A percentile compares a stretch with the other conserved stretches of the same genome.
These are phyloP conservation scores for Aspergillus cristatus DNA, from an alignment of 495 filamentous ascomycete genomes.

Conservation along the genomic window DNA sequence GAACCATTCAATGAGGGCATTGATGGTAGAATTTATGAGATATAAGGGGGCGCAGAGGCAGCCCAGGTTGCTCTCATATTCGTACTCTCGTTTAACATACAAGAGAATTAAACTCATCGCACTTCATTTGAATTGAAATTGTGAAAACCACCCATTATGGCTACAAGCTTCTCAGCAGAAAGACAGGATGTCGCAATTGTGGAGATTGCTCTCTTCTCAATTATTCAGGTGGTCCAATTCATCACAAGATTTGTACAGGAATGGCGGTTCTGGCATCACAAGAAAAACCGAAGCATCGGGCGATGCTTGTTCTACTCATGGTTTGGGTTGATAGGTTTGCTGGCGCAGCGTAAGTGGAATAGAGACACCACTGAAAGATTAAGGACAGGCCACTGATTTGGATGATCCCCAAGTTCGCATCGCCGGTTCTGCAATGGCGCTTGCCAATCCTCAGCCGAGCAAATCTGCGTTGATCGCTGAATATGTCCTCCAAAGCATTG, in stretches of 20 bases:
- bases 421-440: conserved; percentile 17
- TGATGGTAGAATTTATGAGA: background rate
- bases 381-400: no score
- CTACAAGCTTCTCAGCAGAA: background rate
- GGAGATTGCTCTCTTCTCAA: conserved; percentile 18
- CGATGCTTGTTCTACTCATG: conserved; percentile 23
- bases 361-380: no score
- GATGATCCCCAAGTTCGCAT: conserved; percentile 19
- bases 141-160: conserved; percentile 1
- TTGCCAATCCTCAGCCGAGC: conserved; percentile 12
- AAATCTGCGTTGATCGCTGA: conserved; percentile 18
- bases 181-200: conserved; percentile 20
- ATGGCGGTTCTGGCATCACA: conserved; percentile 25
- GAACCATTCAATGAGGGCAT: conserved; percentile 4
- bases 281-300: conserved; percentile 10
- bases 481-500: conserved; percentile 18
- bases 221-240: conserved; percentile 17
- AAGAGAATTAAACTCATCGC: background rate
- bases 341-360: conserved; percentile 19
- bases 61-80: conserved; percentile 1
- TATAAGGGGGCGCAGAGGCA: no score
- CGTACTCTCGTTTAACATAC: background rate
- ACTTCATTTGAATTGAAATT: background rate
- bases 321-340: conserved; percentile 21
- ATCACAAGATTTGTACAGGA: conserved; percentile 19